A percentile compares a stretch with the other conserved stretches of the same genome.
These are phyloP conservation scores for Termitomyces sp. DNA, from an alignment of 768 basidiomycete genomes.

Conservation along the genomic window DNA sequence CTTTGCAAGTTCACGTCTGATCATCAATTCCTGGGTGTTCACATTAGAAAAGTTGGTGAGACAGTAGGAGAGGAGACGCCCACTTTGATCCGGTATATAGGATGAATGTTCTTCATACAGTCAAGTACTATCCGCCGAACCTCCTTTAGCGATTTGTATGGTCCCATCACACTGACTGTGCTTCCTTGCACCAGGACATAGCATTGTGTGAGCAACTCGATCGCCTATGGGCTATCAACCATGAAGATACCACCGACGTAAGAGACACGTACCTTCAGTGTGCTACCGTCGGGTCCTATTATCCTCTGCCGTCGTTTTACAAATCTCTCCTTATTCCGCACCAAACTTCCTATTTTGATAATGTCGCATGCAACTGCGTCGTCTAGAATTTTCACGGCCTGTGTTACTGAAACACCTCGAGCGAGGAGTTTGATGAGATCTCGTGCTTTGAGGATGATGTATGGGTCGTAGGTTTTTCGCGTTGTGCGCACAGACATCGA, in stretches of 20 bases:
- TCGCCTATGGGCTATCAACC: slow-evolving; percentile 56
- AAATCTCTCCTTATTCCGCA: slow-evolving; percentile 94
- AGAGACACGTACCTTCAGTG: slow-evolving; percentile 71
- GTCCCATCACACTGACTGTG: slow-evolving; percentile 98
- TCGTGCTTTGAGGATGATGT: slow-evolving; percentile 92
- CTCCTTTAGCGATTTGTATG: slow-evolving; percentile 92
- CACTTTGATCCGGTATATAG: slow-evolving; percentile 98
- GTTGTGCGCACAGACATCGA: slow-evolving; percentile 98
- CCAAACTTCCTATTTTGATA: slow-evolving; percentile 94
- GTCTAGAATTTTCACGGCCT: slow-evolving; percentile 87
- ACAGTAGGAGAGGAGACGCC: slow-evolving; percentile 1
- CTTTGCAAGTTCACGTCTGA: slow-evolving; percentile 94
- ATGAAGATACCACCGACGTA: not conserved
- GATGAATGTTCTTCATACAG: slow-evolving; percentile 99
- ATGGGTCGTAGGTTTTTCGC: slow-evolving; percentile 95
- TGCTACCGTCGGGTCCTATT: slow-evolving; percentile 96
- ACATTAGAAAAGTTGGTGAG: not conserved
- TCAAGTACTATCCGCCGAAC: slow-evolving; percentile 95
- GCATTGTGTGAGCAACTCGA: slow-evolving; percentile 93
- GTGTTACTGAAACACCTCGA: slow-evolving; percentile 80
- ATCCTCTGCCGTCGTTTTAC: slow-evolving; percentile 95
- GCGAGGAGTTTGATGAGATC: slow-evolving; percentile 95
- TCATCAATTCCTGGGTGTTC: slow-evolving; percentile 84
- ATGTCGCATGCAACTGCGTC: slow-evolving; percentile 93
- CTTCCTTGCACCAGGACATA: slow-evolving; percentile 98